A percentile compares a stretch with the other conserved stretches of the same genome.
These are phyloP conservation scores for Mrakia gelida DNA, from an alignment of 768 basidiomycete genomes.

Conservation along the genomic window DNA sequence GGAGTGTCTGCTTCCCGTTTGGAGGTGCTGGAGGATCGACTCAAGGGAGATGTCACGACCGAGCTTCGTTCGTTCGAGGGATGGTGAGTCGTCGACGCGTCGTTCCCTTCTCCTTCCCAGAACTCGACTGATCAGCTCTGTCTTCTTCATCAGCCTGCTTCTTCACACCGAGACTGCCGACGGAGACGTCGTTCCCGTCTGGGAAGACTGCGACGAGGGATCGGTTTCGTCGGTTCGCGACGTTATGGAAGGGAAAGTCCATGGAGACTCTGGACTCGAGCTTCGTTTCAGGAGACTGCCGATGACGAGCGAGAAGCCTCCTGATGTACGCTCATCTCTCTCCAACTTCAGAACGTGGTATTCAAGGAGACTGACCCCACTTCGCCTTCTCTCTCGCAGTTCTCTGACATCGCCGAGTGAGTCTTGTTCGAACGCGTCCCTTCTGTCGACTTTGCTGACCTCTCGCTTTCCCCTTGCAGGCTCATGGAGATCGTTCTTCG, in stretches of 20 bases:
- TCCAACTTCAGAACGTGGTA: no score
- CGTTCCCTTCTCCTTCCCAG: neutral
- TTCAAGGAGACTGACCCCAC: neutral
- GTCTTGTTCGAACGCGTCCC: neutral
- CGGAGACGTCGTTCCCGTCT: slow-evolving; percentile 84
- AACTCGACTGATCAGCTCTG: neutral
- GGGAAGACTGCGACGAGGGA: slow-evolving; percentile 75
- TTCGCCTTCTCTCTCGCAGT: neutral
- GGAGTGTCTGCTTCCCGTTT: slow-evolving; percentile 87
- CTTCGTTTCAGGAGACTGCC: slow-evolving; percentile 80
- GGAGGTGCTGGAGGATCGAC: slow-evolving; percentile 83
- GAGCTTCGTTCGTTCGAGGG: slow-evolving; percentile 82
- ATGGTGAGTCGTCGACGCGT: slow-evolving; percentile 51
- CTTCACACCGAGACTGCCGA: slow-evolving; percentile 84
- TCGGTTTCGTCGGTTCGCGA: slow-evolving; percentile 81
- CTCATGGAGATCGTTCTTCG: slow-evolving; percentile 59
- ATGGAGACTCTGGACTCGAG: slow-evolving; percentile 50
- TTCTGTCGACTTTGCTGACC: neutral
- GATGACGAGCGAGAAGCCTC: slow-evolving; percentile 74
- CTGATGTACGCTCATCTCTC: slow-evolving; percentile 41
- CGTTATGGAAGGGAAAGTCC: slow-evolving; percentile 59
- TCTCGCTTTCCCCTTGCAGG: neutral
- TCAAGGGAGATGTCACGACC: slow-evolving; percentile 78
- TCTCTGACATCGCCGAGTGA: slow-evolving; percentile 37
- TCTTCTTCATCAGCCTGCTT: slow-evolving; percentile 55